A percentile compares a stretch with the other conserved stretches of the same genome.
Conservation (phyloP, 257 asterid genomes). For the Petrea volubilis region DNA sequence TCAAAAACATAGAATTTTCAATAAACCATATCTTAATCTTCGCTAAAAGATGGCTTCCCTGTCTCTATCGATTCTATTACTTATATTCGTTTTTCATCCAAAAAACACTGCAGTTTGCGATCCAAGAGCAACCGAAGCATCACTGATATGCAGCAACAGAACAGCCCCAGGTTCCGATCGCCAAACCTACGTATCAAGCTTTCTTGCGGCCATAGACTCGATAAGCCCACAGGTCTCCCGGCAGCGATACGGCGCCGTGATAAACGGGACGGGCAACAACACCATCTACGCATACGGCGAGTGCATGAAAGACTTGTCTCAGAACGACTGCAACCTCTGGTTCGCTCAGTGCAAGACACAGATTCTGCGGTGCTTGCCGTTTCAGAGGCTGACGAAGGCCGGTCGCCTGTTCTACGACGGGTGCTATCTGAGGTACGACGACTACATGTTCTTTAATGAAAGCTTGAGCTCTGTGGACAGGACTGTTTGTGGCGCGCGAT, state of each 20-base stretch:
- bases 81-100: not conserved
- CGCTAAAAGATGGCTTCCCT: constrained; percentile 14
- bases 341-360: constrained; percentile 59
- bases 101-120: constrained; percentile 31
- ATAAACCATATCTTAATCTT: not conserved
- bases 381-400: constrained; percentile 44
- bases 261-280: constrained; percentile 50
- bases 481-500: constrained; percentile 44
- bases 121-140: constrained; percentile 62
- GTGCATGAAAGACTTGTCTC: constrained; percentile 71
- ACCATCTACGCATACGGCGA: constrained; percentile 63
- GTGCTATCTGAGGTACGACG: constrained; percentile 63
- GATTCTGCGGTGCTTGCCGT: constrained; percentile 51
- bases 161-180: constrained; percentile 46
- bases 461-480: constrained; percentile 46
- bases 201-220: constrained; percentile 55
- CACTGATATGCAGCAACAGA: constrained; percentile 47
- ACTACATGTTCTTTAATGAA: constrained; percentile 59
- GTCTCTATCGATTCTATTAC: not conserved
- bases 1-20: not conserved
- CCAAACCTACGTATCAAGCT: constrained; percentile 39
- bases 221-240: constrained; percentile 34
- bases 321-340: constrained; percentile 57
- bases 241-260: constrained; percentile 40
- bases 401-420: constrained; percentile 65